Evolutionary conservation across 1,139 yeast species (phyloP), one percentile per base, ranked within the genome.

Genomic region (Magnusiomyces magnusii): DNA sequence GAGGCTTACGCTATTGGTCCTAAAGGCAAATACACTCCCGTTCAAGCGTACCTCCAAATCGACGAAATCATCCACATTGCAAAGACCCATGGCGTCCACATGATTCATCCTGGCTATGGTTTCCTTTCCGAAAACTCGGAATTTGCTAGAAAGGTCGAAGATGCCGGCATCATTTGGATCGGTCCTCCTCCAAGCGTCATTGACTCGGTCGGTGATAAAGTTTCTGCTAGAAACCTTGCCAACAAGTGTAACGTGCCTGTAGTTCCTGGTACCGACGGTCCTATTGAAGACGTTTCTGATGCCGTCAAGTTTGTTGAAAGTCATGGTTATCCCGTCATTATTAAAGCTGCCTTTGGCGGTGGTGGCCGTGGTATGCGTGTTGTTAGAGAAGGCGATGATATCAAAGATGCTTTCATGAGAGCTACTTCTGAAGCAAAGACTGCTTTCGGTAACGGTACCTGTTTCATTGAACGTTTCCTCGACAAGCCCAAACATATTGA

Each of bases 351-450:
- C 53, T 93, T 88, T 72, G 99, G 99, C 74, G 99, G 99, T 77
- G 99, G 99, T 80, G 99, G 99, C 71, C 86, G 99, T 77, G 99
- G 99, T 80, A 93, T 93, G 99, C 86, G 99, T 78, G 98, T 93
- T 57, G 99, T 95, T 56, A 82, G 95, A 71, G 97, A 93, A 74
- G 98, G 97, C 67, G 99, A 93, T 67, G 91, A 86, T 71, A 84
- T 93, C 63, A 85, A 74, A 57, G 98, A 93, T 73, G 98, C 98
- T 47, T 93, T 93, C 78, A 78, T 80, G 69, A 86, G 99, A 76
- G 99, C 99, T 52, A 84, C 88, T 51, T 87, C 96, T 47, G 99
- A 95, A 78, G 99, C 99, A 60, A 81, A 85, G 71, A 82, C 97
- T 53, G 86, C 99, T 17, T 93, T 93, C 68, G 99, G 99, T 70